phyloP scores from a whole-genome alignment of 768 basidiomycete species.

The Naematelia aurantialba region DNA sequence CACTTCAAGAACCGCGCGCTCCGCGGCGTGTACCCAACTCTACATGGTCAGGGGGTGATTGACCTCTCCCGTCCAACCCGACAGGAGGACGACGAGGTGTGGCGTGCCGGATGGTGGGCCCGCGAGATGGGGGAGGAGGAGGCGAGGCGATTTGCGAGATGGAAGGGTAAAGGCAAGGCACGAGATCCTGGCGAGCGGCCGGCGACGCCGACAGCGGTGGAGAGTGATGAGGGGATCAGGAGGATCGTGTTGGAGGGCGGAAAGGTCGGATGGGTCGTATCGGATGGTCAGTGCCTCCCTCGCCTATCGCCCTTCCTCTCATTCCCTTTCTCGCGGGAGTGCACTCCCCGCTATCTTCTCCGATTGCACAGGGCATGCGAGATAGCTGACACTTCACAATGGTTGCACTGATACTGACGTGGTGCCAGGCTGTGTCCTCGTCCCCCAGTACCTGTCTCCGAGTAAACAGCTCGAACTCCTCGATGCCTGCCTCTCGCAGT shows the following conservation, averaged over 20 bases:
- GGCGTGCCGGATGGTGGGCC: conserved; percentile 42
- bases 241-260: conserved; percentile 21
- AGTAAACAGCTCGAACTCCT: conserved; percentile 66
- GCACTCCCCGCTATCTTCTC: no score
- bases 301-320: background rate
- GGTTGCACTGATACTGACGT: no score
- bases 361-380: no score
- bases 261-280: conserved; percentile 28
- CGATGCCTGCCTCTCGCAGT: conserved; percentile 67
- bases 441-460: conserved; percentile 68
- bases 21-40: conserved; percentile 18
- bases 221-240: conserved; percentile 14
- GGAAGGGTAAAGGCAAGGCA: conserved; percentile 30
- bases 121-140: conserved; percentile 11
- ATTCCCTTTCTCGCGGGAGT: background rate
- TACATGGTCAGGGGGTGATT: conserved; percentile 23
- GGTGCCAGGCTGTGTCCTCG: conserved; percentile 69
- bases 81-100: conserved; percentile 37
- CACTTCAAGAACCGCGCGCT: conserved; percentile 38
- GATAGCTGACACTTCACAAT: no score
- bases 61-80: conserved; percentile 35
- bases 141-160: background rate
- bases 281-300: conserved; percentile 28
- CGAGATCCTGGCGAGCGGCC: conserved; percentile 21
- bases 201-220: conserved; percentile 11